Percentiles rank a stretch among this genome's conserved stretches.
These are phyloP conservation scores for Cutaneotrichosporon curvatum DNA, from an alignment of 1,284 basidiomycete species.

Conservation along the genomic window DNA sequence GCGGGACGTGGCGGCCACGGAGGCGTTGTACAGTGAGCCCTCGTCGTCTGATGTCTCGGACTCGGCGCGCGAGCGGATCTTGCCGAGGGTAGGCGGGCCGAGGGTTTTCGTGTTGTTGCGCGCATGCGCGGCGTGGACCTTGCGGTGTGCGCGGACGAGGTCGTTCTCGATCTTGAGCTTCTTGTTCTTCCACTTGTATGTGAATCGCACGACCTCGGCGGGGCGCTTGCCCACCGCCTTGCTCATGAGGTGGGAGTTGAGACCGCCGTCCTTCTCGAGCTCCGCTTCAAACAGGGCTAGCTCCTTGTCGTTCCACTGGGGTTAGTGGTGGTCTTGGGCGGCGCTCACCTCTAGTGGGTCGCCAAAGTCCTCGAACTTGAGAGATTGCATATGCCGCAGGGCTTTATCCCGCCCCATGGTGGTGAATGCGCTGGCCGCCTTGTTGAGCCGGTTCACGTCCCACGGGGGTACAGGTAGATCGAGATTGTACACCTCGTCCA, in stretches of 20 bases:
- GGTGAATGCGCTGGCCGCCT: constrained; percentile 24
- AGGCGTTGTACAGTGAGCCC: constrained; percentile 30
- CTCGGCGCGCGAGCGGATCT: constrained; percentile 26
- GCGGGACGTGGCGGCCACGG: constrained; percentile 17
- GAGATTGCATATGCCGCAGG: constrained; percentile 21
- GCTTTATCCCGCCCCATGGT: constrained; percentile 27
- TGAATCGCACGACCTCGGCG: constrained; percentile 41
- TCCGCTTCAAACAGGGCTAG: constrained; percentile 31
- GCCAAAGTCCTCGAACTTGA: constrained; percentile 27
- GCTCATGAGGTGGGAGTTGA: constrained; percentile 39
- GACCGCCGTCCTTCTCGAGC: constrained; percentile 38
- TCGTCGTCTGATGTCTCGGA: constrained; percentile 53
- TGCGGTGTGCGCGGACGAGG: constrained; percentile 36
- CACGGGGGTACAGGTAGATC: constrained; percentile 33
- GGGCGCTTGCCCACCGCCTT: constrained; percentile 34
- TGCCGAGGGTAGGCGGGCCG: constrained; percentile 36
- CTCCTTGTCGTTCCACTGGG: constrained; percentile 27
- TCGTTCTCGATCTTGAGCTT: constrained; percentile 42
- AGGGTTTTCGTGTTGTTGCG: constrained; percentile 35
- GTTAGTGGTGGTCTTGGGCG: constrained; percentile 16
- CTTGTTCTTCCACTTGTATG: constrained; percentile 46
- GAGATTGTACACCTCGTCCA: constrained; percentile 27
- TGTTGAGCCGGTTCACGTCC: constrained; percentile 34
- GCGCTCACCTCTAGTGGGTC: constrained; percentile 29
- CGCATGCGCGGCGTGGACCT: constrained; percentile 33